phyloP scores from a whole-genome alignment of 306 rosid genomes.

The barrel medic (Medicago truncatula) region MtrunA17r5.0-ANR NC_053042.1:50519501-50520000 shows the following conservation, averaged over 20 bases:
- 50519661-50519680: too few species aligned
- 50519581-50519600: too few species aligned
- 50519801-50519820: conserved; percentile 75
- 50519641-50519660: too few species aligned
- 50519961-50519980: neutral
- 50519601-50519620: too few species aligned
- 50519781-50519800: conserved; percentile 46
- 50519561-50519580: too few species aligned
- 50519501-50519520: too few species aligned
- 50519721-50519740: conserved; percentile 54
- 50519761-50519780: conserved; percentile 34
- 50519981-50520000: too few species aligned
- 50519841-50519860: conserved; percentile 93
- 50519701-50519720: neutral
- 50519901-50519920: too few species aligned
- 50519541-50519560: too few species aligned
- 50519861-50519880: conserved; percentile 58
- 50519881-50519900: neutral
- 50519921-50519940: neutral
- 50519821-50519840: conserved; percentile 77
- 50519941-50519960: conserved; percentile 18
- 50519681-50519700: too few species aligned
- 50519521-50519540: too few species aligned
- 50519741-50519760: conserved; percentile 40
- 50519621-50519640: too few species aligned